Conservation (phyloP, 768 basidiomycete species). For the Calocybe gangraenosa region DNA sequence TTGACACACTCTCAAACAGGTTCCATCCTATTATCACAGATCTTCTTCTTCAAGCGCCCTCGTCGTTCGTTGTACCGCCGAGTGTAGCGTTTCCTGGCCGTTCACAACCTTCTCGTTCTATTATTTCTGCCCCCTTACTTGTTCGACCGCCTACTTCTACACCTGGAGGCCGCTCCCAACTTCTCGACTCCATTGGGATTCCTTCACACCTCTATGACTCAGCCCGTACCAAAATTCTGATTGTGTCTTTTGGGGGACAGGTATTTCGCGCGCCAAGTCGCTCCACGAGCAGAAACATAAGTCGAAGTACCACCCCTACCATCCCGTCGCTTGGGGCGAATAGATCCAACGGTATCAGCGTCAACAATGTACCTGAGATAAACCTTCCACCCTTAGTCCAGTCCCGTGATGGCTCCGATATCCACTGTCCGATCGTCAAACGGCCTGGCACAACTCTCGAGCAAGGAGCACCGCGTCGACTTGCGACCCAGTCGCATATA, state of each 20-base stretch:
- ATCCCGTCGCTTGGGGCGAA: too few relatives aligned
- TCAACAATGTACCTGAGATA: constrained; percentile 4
- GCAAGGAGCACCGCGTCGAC: constrained; percentile 20
- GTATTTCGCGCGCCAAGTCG: constrained; percentile 55
- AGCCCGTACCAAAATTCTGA: constrained; percentile 50
- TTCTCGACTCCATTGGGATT: constrained; percentile 59
- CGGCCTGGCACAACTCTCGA: not conserved
- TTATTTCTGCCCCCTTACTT: constrained; percentile 60
- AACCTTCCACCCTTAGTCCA: not conserved
- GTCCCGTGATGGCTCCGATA: not conserved
- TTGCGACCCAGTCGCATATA: constrained; percentile 52
- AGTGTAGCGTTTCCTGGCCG: constrained; percentile 36
- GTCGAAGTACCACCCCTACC: constrained; percentile 21
- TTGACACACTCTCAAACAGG: constrained; percentile 41
- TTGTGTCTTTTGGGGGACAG: constrained; percentile 83
- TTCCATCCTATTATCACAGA: constrained; percentile 44
- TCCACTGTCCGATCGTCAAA: not conserved
- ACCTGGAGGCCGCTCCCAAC: constrained; percentile 40
- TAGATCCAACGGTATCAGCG: constrained; percentile 4
- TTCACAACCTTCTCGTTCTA: constrained; percentile 26
- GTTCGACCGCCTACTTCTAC: constrained; percentile 52
- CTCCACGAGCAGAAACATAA: constrained; percentile 31
- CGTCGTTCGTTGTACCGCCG: constrained; percentile 31
- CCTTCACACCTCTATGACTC: constrained; percentile 47
- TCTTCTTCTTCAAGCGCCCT: constrained; percentile 31